These are phyloP conservation scores for Polymyxa betae DNA, from an alignment of 208 protist genomes.

Conservation along the genomic window DNA sequence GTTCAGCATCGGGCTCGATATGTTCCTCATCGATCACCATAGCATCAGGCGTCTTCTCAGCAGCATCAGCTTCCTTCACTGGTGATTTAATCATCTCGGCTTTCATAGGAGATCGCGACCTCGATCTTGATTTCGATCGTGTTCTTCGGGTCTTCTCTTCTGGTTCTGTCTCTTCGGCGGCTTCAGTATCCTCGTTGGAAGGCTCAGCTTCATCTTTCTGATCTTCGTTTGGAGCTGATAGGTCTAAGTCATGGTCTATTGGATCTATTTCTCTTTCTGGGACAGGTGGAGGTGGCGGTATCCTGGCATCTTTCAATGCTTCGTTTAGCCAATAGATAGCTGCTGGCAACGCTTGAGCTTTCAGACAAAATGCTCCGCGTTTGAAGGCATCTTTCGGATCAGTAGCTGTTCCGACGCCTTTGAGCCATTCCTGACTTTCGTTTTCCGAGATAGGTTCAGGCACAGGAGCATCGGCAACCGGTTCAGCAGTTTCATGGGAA, in stretches of 20 bases:
- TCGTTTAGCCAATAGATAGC: conserved; percentile 8
- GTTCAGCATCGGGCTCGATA: conserved; percentile 2
- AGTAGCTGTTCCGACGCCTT: not conserved
- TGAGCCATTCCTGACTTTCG: not conserved
- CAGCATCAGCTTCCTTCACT: not conserved
- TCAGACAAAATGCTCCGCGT: conserved; percentile 41
- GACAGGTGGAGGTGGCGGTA: not conserved
- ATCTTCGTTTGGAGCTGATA: not conserved
- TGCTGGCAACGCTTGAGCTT: not conserved
- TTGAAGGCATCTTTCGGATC: conserved; percentile 10
- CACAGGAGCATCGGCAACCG: not conserved
- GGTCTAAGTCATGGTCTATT: no score
- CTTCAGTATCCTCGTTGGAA: not conserved
- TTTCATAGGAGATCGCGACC: not conserved
- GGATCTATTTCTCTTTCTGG: not conserved
- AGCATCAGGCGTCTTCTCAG: not conserved
- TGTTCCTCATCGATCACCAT: not conserved
- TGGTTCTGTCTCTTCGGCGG: not conserved
- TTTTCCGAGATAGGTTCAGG: not conserved
- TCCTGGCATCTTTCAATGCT: not conserved
- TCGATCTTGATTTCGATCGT: not conserved
- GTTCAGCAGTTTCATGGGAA: no score
- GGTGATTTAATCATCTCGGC: not conserved
- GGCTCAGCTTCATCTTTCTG: not conserved
- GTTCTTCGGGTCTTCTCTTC: no score